Evolutionary conservation across 2,329 filamentous ascomycete species (phyloP).

Genomic region (Ceratocystiopsis minuta): DNA sequence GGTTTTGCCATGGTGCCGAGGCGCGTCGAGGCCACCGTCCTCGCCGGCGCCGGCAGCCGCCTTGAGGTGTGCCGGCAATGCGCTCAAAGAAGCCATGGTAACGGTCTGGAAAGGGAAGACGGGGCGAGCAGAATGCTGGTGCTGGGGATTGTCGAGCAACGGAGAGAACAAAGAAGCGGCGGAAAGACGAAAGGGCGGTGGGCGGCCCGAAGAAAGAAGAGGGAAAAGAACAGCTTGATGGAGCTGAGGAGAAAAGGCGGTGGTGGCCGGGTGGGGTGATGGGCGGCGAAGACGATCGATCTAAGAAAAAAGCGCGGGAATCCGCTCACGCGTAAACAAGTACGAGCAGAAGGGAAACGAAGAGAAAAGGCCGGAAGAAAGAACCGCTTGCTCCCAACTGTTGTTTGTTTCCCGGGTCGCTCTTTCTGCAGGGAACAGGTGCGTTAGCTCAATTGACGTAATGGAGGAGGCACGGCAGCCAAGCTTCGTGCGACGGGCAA

Average conservation of each 20-base stretch:
- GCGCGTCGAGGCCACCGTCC: constrained; percentile 29
- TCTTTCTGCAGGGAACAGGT: background rate
- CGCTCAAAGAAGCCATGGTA: constrained; percentile 43
- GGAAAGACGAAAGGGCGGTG: too few species aligned
- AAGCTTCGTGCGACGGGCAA: background rate
- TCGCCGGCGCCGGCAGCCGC: constrained; percentile 25
- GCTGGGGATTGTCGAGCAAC: too few species aligned
- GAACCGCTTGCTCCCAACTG: background rate
- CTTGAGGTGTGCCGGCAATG: constrained; percentile 74
- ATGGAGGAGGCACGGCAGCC: background rate
- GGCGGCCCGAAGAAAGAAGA: too few species aligned
- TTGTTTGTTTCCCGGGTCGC: background rate
- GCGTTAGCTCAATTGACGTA: constrained; percentile 1
- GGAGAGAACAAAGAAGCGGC: too few species aligned
- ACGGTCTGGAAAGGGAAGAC: too few species aligned
- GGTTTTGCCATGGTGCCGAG: constrained; percentile 64
- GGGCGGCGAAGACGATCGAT: background rate
- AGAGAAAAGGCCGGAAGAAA: background rate
- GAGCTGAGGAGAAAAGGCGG: too few species aligned
- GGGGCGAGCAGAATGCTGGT: too few species aligned
- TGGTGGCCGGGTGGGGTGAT: constrained; percentile 20
- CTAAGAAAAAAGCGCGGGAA: background rate
- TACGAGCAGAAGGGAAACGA: background rate
- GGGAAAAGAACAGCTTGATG: too few species aligned
- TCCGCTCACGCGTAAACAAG: background rate